Evolutionary conservation across 352 stramenopile species (phyloP).

Genomic region (Globisporangium spinosum): DNA sequence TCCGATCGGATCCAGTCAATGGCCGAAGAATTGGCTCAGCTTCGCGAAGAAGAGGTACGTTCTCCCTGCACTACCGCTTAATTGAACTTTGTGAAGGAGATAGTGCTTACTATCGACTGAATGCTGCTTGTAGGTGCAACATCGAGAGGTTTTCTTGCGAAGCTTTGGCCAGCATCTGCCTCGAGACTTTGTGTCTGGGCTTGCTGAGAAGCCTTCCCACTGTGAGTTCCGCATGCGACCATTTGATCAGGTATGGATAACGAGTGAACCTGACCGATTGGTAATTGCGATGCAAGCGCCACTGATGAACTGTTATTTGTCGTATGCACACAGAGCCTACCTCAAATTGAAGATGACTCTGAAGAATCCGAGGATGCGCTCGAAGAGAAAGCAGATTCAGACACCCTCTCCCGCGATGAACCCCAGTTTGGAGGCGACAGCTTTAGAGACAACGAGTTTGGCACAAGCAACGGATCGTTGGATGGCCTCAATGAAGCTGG

Average conservation of each 20-base stretch:
- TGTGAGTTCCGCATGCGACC: conserved; percentile 86
- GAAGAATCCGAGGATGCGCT: conserved; percentile 23
- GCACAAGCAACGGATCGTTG: conserved; percentile 25
- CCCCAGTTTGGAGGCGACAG: conserved; percentile 17
- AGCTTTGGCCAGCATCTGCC: conserved; percentile 79
- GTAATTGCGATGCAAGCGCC: not conserved
- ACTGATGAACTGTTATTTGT: not conserved
- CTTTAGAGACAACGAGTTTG: conserved; percentile 19
- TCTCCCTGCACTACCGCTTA: not conserved
- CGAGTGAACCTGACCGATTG: too few relatives aligned
- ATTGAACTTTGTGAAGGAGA: not conserved
- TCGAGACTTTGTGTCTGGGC: conserved; percentile 72
- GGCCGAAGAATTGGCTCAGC: conserved; percentile 77
- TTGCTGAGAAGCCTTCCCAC: conserved; percentile 85
- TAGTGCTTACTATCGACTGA: too few relatives aligned
- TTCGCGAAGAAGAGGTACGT: conserved; percentile 75
- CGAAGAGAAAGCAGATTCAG: conserved; percentile 28
- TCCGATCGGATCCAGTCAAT: conserved; percentile 82
- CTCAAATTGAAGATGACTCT: conserved; percentile 52
- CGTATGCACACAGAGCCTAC: conserved; percentile 38
- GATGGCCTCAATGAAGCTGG: conserved; percentile 17
- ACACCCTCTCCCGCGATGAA: conserved; percentile 9
- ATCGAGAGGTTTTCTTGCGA: conserved; percentile 71
- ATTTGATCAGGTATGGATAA: conserved; percentile 54
- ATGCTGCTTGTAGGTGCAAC: conserved; percentile 36